Percentiles rank a stretch among this genome's conserved stretches.
phyloP scores from a whole-genome alignment of 2,329 filamentous ascomycete genomes.

The Pseudogymnoascus sp. region DNA sequence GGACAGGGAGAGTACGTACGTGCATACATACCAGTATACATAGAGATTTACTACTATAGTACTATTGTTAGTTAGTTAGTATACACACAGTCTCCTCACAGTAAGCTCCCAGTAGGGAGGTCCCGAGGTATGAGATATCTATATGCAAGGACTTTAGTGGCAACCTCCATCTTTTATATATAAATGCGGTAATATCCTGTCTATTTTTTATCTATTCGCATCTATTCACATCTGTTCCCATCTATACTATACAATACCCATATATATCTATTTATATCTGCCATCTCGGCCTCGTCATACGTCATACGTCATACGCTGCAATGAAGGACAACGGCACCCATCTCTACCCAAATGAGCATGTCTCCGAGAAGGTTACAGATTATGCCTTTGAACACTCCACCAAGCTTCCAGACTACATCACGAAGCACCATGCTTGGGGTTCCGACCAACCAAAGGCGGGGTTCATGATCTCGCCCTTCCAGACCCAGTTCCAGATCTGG shows the following conservation, averaged over 20 bases:
- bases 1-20: no score
- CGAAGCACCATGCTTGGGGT: slow-evolving; percentile 35
- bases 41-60: no score
- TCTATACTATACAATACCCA: background rate
- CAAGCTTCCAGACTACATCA: slow-evolving; percentile 36
- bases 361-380: slow-evolving; percentile 36
- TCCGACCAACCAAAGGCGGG: slow-evolving; percentile 17
- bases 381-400: slow-evolving; percentile 40
- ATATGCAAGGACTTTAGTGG: background rate
- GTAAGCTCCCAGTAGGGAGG: background rate
- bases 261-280: background rate
- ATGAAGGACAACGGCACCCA: slow-evolving; percentile 27
- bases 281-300: background rate
- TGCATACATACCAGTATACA: no score
- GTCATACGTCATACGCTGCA: background rate
- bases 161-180: background rate
- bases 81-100: background rate
- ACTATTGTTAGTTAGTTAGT: no score
- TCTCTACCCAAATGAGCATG: slow-evolving; percentile 38
- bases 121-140: background rate
- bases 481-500: slow-evolving; percentile 21
- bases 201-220: background rate
- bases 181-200: background rate
- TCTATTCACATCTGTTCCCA: background rate
- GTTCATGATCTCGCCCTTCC: slow-evolving; percentile 24